Evolutionary conservation across 2,329 filamentous ascomycete species (phyloP), one percentile per base, ranked within the genome.

Genomic region (Zymoseptoria brevis): DNA sequence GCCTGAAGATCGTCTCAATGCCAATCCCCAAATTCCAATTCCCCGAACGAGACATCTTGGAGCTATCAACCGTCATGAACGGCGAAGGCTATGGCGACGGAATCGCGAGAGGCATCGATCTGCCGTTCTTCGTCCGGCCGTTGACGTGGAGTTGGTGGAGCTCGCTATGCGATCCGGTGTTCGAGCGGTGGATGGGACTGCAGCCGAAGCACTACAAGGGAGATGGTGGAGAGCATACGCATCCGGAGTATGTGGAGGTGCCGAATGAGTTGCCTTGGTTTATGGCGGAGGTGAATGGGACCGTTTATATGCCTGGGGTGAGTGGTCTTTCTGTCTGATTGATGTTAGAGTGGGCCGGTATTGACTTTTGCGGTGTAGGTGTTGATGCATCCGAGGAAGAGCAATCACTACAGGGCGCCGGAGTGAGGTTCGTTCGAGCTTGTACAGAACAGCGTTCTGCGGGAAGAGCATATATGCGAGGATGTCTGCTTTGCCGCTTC

Each of bases 361-460:
- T 9, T 51, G 35, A 51, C 22, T 1, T 21, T 21, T 21, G 19
- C 19, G 49, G 7, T n/a, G 11, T 51, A 74, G 53, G 67, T 75
- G 45, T 62, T 73, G 16, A 62, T 76, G 64, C 75, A 76, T 66
- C 74, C 74, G 19, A 68, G 74, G 57, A 76, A 76, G 67, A 68
- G 60, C 4, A 64, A 66, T 26, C 53, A 50, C 24, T 58, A 63
- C 49, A 29, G 41, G 22, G 26, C 56, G 50, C 21, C 50, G 22
- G 50, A 54, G 30, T 51, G 50, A 51, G 22, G 11, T 51, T 9
- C 1, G 9, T 21, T 21, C 5, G 19, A 51, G n/a, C 9, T 51
- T 16, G 8, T 6, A 16, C 16, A 19, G 50, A 16, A 19, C 16
- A 13, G 50, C 5, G 22, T n/a, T 7, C 13, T 45, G 3, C 35